Conservation (phyloP, 192 early-diverging fungal genomes). For the Linnemannia zychae region DNA sequence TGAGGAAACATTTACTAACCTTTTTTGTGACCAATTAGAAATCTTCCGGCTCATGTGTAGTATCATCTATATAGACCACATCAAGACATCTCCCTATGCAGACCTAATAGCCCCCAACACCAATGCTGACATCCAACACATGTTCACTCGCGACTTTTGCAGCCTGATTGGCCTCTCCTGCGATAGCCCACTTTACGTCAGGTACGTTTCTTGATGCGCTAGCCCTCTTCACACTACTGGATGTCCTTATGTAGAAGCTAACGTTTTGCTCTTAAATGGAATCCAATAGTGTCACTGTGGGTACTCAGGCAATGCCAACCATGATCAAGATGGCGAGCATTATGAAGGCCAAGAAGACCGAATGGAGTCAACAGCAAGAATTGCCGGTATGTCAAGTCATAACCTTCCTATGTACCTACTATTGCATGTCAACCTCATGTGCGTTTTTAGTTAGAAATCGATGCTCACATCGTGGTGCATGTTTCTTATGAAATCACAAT, state of each 20-base stretch:
- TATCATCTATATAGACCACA: conserved; percentile 41
- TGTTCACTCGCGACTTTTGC: conserved; percentile 88
- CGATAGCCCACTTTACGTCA: conserved; percentile 82
- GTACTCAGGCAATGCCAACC: conserved; percentile 89
- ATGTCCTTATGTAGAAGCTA: conserved; percentile 18
- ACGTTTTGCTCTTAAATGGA: neutral
- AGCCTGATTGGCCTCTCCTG: conserved; percentile 76
- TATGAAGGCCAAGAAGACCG: conserved; percentile 87
- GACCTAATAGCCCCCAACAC: conserved; percentile 56
- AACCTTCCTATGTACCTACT: neutral
- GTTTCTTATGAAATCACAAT: neutral
- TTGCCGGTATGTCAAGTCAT: conserved; percentile 72
- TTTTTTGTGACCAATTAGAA: conserved; percentile 45
- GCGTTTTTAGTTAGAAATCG: neutral
- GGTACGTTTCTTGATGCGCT: conserved; percentile 33
- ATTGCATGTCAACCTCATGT: neutral
- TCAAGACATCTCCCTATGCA: conserved; percentile 59
- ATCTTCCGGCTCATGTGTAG: conserved; percentile 63
- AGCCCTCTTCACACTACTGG: conserved; percentile 30
- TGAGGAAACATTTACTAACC: neutral
- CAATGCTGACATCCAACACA: conserved; percentile 69
- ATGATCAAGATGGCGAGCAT: conserved; percentile 93
- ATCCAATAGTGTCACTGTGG: conserved; percentile 73
- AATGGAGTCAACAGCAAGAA: conserved; percentile 94
- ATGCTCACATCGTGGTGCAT: neutral